A percentile compares a stretch with the other conserved stretches of the same genome.
phyloP scores from a whole-genome alignment of 2,329 filamentous ascomycete genomes.

The Aspergillus pseudoglaucus region DNA sequence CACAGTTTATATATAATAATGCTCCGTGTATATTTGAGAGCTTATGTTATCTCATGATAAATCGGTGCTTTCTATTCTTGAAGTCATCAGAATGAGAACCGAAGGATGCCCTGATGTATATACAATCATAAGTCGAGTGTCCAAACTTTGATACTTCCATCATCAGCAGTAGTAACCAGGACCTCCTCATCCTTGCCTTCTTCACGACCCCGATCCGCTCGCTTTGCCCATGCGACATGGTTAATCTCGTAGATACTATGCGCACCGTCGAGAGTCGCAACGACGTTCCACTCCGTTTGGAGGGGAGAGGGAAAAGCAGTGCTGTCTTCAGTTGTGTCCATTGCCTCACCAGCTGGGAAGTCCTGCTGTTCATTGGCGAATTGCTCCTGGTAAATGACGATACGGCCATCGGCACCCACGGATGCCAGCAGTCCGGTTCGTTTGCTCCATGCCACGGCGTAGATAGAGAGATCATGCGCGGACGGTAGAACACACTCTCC shows the following conservation, averaged over 20 bases:
- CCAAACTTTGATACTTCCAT: constrained; percentile 84
- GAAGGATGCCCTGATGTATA: background rate
- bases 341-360: constrained; percentile 8
- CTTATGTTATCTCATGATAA: background rate
- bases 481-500: constrained; percentile 69
- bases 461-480: constrained; percentile 73
- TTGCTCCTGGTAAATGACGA: constrained; percentile 70
- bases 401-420: constrained; percentile 75
- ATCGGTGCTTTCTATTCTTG: background rate
- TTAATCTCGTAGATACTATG: constrained; percentile 95
- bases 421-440: constrained; percentile 74
- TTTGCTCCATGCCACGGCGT: constrained; percentile 77
- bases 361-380: constrained; percentile 22
- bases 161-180: constrained; percentile 84
- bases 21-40: too few relatives aligned
- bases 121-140: constrained; percentile 37
- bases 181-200: constrained; percentile 63
- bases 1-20: background rate
- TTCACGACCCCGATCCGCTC: constrained; percentile 59
- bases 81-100: background rate
- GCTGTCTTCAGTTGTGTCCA: constrained; percentile 17
- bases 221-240: constrained; percentile 77
- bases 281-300: constrained; percentile 60
- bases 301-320: constrained; percentile 19
- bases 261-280: constrained; percentile 63